Conservation (phyloP, 169 alveolate species). For the Plasmodium fragile region DNA sequence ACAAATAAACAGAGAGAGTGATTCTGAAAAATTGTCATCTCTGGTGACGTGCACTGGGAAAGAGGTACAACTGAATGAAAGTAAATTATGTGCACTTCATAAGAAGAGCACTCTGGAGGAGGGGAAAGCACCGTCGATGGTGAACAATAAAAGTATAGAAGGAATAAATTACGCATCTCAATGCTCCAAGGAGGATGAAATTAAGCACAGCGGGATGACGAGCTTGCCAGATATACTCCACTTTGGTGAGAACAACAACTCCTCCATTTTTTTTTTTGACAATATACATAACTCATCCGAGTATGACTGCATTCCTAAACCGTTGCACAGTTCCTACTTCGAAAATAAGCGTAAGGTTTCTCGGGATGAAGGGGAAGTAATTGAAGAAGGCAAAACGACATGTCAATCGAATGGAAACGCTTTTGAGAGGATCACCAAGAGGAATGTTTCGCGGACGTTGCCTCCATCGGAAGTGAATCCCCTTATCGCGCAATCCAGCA, state of each 20-base stretch:
- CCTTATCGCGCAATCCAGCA: neutral
- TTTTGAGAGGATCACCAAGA: neutral
- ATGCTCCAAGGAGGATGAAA: neutral
- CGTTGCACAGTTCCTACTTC: slow-evolving; percentile 24
- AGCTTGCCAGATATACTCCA: slow-evolving; percentile 34
- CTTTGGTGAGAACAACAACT: slow-evolving; percentile 17
- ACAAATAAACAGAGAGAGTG: neutral
- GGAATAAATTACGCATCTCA: slow-evolving; percentile 7
- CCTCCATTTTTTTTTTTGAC: slow-evolving; percentile 53
- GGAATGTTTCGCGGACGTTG: neutral
- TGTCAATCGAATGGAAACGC: neutral
- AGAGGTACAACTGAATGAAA: neutral
- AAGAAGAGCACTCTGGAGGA: neutral
- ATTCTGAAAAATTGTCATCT: neutral
- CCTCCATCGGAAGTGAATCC: slow-evolving; percentile 16
- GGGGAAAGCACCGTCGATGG: neutral
- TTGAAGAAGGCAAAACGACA: neutral
- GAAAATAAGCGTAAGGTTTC: neutral
- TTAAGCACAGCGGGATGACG: slow-evolving; percentile 40
- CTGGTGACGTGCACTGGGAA: neutral
- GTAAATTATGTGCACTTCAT: neutral
- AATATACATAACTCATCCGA: slow-evolving; percentile 41
- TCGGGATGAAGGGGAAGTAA: neutral
- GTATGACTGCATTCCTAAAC: slow-evolving; percentile 11
- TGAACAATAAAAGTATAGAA: neutral